Evolutionary conservation across 1,139 yeast species (phyloP).

Genomic region (Taiozyma sp.): DNA sequence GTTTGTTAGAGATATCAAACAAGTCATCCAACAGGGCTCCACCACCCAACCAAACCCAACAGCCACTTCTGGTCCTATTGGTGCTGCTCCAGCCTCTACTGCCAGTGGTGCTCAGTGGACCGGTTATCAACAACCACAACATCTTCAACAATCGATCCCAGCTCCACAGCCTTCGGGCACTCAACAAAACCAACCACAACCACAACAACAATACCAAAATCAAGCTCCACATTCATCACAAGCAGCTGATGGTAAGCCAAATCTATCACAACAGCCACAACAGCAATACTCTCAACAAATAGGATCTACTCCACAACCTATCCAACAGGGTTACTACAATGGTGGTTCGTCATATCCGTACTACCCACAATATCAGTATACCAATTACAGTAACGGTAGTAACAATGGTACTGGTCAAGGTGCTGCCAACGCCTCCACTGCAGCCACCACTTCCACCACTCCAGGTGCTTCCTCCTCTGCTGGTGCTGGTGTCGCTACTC

Average conservation of each 20-base stretch:
- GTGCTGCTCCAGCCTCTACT: constrained; percentile 2
- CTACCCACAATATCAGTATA: constrained; percentile 21
- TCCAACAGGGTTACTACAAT: constrained; percentile 19
- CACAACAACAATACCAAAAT: constrained; percentile 6
- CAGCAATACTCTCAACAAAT: constrained; percentile 5
- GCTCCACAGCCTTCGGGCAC: constrained; percentile 9
- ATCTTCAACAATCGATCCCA: constrained; percentile 3
- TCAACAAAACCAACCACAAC: constrained; percentile 5
- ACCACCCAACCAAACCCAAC: constrained; percentile 24
- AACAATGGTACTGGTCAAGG: constrained; percentile 2
- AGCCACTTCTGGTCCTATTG: constrained; percentile 1
- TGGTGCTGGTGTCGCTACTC: constrained; percentile 2
- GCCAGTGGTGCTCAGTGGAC: constrained; percentile 12
- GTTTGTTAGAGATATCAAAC: constrained; percentile 80
- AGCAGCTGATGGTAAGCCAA: background rate
- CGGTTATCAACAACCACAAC: constrained; percentile 9
- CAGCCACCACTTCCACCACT: background rate
- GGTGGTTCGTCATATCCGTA: constrained; percentile 16
- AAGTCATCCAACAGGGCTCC: constrained; percentile 44
- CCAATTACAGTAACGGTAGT: constrained; percentile 7
- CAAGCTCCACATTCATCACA: constrained; percentile 2
- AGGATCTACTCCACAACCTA: constrained; percentile 11
- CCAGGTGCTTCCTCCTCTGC: constrained; percentile 2
- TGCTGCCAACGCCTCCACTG: constrained; percentile 4
- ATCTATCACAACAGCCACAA: constrained; percentile 8